These are phyloP conservation scores for Fusarium dimerum DNA, from an alignment of 2,329 filamentous ascomycete species.

Conservation along the genomic window DNA sequence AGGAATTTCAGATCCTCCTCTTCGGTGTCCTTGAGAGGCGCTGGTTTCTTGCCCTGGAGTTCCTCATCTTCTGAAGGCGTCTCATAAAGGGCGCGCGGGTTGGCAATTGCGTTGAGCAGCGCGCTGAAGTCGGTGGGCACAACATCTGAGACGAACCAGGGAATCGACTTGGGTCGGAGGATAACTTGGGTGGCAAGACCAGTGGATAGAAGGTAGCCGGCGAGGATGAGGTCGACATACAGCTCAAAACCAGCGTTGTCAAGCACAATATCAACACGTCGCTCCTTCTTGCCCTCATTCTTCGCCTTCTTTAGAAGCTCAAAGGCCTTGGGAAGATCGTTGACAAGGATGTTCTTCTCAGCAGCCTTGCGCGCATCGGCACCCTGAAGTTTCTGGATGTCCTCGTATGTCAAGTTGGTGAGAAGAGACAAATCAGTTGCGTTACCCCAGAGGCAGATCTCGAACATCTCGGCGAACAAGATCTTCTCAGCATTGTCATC, in stretches of 20 bases:
- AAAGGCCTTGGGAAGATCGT: conserved; percentile 78
- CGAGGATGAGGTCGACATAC: conserved; percentile 90
- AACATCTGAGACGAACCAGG: conserved; percentile 98
- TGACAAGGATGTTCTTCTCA: conserved; percentile 89
- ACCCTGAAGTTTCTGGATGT: conserved; percentile 95
- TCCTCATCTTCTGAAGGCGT: conserved; percentile 68
- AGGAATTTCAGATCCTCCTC: conserved; percentile 69
- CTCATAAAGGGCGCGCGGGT: conserved; percentile 78
- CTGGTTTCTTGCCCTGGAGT: conserved; percentile 56
- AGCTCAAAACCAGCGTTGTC: conserved; percentile 98
- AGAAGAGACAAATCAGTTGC: conserved; percentile 91
- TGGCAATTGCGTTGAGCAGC: conserved; percentile 78
- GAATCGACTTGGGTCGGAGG: conserved; percentile 90
- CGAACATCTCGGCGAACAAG: conserved; percentile 89
- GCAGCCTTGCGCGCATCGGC: conserved; percentile 81
- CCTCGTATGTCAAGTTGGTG: conserved; percentile 87
- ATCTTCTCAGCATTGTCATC: conserved; percentile 72
- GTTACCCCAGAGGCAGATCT: conserved; percentile 97
- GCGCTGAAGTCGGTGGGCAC: conserved; percentile 80
- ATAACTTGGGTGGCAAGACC: conserved; percentile 85
- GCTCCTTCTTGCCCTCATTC: conserved; percentile 62
- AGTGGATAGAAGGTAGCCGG: conserved; percentile 82
- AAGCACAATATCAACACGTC: conserved; percentile 89
- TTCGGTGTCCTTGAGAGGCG: conserved; percentile 68
- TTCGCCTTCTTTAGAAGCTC: conserved; percentile 65